Percentiles rank a stretch among this genome's conserved stretches.
phyloP scores from a whole-genome alignment of 2,329 filamentous ascomycete species.

The Colletotrichum musicola region DNA sequence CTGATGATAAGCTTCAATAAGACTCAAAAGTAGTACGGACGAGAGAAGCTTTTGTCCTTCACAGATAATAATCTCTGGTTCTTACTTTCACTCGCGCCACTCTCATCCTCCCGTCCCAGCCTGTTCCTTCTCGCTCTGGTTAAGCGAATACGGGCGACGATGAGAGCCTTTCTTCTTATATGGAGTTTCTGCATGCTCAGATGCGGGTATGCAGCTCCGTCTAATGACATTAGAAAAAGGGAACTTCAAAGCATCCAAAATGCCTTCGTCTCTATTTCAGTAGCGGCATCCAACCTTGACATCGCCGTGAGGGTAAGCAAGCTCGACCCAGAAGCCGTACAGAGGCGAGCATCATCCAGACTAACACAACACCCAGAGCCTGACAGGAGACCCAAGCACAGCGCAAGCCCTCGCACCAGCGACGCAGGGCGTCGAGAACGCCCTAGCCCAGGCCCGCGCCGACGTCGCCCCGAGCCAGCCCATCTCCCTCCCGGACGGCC shows the following conservation, averaged over 20 bases:
- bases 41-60: not conserved
- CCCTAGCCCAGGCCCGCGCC: slow-evolving; percentile 29
- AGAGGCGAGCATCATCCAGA: not conserved
- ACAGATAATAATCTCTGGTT: not conserved
- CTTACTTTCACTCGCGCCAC: not conserved
- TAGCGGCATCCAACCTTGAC: slow-evolving; percentile 22
- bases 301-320: slow-evolving; percentile 6
- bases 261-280: slow-evolving; percentile 7
- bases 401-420: slow-evolving; percentile 13
- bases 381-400: slow-evolving; percentile 21
- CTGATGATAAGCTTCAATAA: slow-evolving; percentile 6
- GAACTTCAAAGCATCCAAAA: slow-evolving; percentile 6
- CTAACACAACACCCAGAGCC: slow-evolving; percentile 3
- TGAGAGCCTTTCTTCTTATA: slow-evolving; percentile 10
- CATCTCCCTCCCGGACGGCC: slow-evolving; percentile 44
- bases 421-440: slow-evolving; percentile 23
- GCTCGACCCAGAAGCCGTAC: not conserved
- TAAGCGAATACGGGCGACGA: not conserved
- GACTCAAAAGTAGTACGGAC: not conserved
- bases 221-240: not conserved
- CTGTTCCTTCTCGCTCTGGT: not conserved
- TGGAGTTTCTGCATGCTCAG: slow-evolving; percentile 12
- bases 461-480: slow-evolving; percentile 38
- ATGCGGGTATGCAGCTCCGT: not conserved
- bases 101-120: not conserved